These are phyloP conservation scores for Blastomyces percursus DNA, from an alignment of 2,329 filamentous ascomycete genomes.

Conservation along the genomic window DNA sequence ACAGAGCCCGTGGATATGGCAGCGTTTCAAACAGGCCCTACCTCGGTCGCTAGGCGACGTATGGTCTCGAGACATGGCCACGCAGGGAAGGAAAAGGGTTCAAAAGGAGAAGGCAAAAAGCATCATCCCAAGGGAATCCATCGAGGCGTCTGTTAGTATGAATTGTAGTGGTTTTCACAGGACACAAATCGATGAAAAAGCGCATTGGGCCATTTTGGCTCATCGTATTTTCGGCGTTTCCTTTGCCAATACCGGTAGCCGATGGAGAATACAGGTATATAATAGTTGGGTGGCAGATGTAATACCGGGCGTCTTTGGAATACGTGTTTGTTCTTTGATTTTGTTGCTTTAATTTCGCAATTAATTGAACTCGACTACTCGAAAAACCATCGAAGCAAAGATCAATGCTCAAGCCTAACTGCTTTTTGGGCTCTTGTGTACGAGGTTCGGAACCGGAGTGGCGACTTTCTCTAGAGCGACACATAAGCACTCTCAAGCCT, in stretches of 20 bases:
- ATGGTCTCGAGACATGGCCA: neutral
- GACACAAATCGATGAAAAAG: neutral
- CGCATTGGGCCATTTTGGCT: neutral
- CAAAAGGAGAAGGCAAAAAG: neutral
- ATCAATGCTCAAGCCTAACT: neutral
- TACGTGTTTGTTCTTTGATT: neutral
- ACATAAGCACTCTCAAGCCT: neutral
- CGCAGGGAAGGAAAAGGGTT: neutral
- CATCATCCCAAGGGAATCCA: slow-evolving; percentile 13
- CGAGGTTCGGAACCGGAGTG: neutral
- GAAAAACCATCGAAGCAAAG: neutral
- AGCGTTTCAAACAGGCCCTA: slow-evolving; percentile 34
- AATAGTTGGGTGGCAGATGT: neutral
- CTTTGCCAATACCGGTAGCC: neutral
- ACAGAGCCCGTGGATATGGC: slow-evolving; percentile 43
- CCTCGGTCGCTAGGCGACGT: slow-evolving; percentile 35
- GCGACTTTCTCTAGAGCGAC: neutral
- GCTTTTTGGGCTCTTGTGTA: neutral
- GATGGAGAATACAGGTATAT: neutral
- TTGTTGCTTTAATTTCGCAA: neutral
- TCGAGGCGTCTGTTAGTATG: slow-evolving; percentile 15
- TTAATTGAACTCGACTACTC: neutral
- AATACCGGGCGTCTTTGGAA: neutral
- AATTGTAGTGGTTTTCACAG: neutral
- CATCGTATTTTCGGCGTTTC: neutral